phyloP scores from a whole-genome alignment of 1,284 basidiomycete genomes.

The Apiotrichum akiyoshidainum region DNA sequence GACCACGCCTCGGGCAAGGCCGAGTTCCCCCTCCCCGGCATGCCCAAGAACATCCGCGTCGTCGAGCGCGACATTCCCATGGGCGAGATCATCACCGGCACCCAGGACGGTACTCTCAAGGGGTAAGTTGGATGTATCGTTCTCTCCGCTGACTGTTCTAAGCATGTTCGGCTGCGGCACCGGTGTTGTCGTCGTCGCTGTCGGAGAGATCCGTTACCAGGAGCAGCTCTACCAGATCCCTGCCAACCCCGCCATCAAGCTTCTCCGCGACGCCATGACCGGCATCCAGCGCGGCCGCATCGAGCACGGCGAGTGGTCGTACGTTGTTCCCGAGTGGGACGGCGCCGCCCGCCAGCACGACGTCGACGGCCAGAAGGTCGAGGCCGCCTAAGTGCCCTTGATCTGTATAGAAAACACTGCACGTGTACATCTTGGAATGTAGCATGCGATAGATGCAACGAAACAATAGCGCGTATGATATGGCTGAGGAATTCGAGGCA shows the following conservation, averaged over 20 bases:
- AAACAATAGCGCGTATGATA: too few relatives aligned
- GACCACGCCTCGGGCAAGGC: conserved; percentile 37
- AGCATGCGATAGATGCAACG: too few relatives aligned
- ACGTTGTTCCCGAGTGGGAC: conserved; percentile 40
- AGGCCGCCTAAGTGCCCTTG: conserved; percentile 1
- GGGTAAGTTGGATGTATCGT: conserved; percentile 26
- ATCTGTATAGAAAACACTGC: background rate
- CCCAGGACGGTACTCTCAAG: conserved; percentile 40
- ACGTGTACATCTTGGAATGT: too few relatives aligned
- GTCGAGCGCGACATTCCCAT: conserved; percentile 47
- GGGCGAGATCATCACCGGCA: conserved; percentile 38
- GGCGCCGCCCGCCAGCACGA: conserved; percentile 17
- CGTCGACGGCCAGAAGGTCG: conserved; percentile 21
- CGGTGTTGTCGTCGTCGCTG: conserved; percentile 42
- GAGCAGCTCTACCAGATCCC: conserved; percentile 33
- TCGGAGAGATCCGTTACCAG: conserved; percentile 38
- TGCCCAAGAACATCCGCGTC: conserved; percentile 45
- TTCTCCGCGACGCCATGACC: conserved; percentile 42
- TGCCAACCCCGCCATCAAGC: conserved; percentile 37
- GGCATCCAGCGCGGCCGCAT: conserved; percentile 42
- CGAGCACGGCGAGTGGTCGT: conserved; percentile 37
- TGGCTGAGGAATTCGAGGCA: too few relatives aligned
- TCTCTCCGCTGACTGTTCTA: too few relatives aligned
- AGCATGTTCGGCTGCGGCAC: conserved; percentile 27
- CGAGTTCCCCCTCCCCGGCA: conserved; percentile 35